phyloP scores from a whole-genome alignment of 192 early-diverging fungal genomes.

The Linnemannia zychae region DNA sequence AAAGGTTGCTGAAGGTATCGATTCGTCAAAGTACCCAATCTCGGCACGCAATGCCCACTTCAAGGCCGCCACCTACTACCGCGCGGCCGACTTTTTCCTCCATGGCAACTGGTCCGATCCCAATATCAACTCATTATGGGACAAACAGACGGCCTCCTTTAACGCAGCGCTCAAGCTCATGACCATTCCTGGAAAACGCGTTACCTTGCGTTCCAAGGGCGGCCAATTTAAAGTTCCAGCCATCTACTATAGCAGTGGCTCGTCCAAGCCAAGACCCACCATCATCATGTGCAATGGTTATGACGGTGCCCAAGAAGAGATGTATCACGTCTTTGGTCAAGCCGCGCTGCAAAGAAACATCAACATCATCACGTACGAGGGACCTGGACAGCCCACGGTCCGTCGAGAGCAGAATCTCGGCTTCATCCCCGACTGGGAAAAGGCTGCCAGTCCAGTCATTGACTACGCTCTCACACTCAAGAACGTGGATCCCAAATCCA shows the following conservation, averaged over 20 bases:
- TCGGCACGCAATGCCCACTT: slow-evolving; percentile 38
- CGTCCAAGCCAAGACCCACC: slow-evolving; percentile 37
- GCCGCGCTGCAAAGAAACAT: slow-evolving; percentile 29
- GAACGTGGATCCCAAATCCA: slow-evolving; percentile 26
- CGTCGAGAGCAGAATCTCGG: slow-evolving; percentile 35
- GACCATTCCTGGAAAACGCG: slow-evolving; percentile 36
- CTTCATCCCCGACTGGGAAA: slow-evolving; percentile 39
- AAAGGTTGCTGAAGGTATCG: slow-evolving; percentile 20
- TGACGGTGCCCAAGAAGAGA: slow-evolving; percentile 30
- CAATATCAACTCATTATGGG: slow-evolving; percentile 29
- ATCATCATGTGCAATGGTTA: slow-evolving; percentile 42
- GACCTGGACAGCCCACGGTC: slow-evolving; percentile 37
- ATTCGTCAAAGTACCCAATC: slow-evolving; percentile 28
- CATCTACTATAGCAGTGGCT: slow-evolving; percentile 34
- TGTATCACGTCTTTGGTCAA: slow-evolving; percentile 36
- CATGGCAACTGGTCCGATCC: slow-evolving; percentile 40
- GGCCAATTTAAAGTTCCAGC: slow-evolving; percentile 33
- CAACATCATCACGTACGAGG: slow-evolving; percentile 42
- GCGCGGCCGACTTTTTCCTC: slow-evolving; percentile 34
- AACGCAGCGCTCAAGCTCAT: slow-evolving; percentile 23
- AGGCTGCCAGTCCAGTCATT: slow-evolving; percentile 34
- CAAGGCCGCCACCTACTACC: slow-evolving; percentile 40
- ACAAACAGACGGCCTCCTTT: slow-evolving; percentile 23
- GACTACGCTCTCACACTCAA: slow-evolving; percentile 33
- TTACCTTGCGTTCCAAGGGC: slow-evolving; percentile 29